These are phyloP conservation scores for Nepenthes gracilis DNA, from an alignment of 148 eudicot species.

Conservation along the genomic window DNA sequence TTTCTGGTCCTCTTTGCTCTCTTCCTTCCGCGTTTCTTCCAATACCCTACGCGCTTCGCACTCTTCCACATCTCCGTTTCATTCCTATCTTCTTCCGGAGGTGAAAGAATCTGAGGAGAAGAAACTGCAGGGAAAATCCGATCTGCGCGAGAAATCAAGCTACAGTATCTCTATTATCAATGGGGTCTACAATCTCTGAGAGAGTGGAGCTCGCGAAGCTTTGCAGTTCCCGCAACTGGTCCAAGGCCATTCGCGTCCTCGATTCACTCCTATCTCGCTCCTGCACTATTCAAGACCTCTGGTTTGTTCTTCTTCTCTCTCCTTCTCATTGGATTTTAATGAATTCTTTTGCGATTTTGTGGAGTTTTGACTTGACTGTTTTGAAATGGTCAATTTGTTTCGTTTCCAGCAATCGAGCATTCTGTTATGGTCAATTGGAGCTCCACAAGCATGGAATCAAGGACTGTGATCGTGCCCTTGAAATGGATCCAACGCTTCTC, in stretches of 20 bases:
- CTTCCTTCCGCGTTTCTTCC: no score
- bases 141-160: no score
- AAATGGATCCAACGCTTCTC: constrained; percentile 63
- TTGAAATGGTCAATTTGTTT: constrained; percentile 3
- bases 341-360: constrained; percentile 1
- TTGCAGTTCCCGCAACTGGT: constrained; percentile 84
- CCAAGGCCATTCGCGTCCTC: constrained; percentile 90
- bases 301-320: constrained; percentile 24
- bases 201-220: constrained; percentile 75
- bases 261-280: constrained; percentile 69
- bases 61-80: no score
- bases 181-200: constrained; percentile 54
- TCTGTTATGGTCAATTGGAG: constrained; percentile 92
- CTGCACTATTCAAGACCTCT: constrained; percentile 65
- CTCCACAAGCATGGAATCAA: constrained; percentile 95
- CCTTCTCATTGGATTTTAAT: background rate
- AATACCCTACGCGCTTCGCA: no score
- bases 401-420: constrained; percentile 81
- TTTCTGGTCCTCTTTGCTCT: no score
- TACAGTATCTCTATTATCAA: constrained; percentile 5
- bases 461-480: constrained; percentile 88
- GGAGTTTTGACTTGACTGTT: background rate
- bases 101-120: no score
- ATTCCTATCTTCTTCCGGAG: no score
- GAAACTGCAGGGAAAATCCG: no score